Evolutionary conservation across 495 filamentous ascomycete species (phyloP).

Genomic region (Aspergillus avenaceus): DNA sequence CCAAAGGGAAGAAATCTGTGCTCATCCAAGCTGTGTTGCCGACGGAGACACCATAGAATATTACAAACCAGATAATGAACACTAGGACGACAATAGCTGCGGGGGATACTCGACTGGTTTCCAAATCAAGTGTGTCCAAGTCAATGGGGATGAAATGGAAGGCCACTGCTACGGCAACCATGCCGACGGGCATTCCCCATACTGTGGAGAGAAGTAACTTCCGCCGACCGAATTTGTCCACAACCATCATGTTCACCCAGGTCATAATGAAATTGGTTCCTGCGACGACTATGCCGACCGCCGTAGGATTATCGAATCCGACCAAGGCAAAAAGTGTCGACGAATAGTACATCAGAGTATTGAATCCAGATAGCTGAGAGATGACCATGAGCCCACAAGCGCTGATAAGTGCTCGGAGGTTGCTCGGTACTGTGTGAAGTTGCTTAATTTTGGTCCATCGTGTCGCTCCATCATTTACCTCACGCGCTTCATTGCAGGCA

Average conservation of each 20-base stretch:
- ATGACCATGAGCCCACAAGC: slow-evolving; percentile 50
- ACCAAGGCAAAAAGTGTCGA: slow-evolving; percentile 50
- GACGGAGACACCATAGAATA: slow-evolving; percentile 42
- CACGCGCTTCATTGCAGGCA: slow-evolving; percentile 34
- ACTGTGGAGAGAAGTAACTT: slow-evolving; percentile 46
- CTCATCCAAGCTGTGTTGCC: slow-evolving; percentile 49
- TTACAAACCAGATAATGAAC: slow-evolving; percentile 46
- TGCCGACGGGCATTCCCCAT: slow-evolving; percentile 41
- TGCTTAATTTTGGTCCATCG: slow-evolving; percentile 38
- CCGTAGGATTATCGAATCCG: slow-evolving; percentile 48
- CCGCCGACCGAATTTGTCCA: slow-evolving; percentile 48
- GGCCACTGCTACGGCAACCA: slow-evolving; percentile 41
- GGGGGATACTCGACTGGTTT: slow-evolving; percentile 18
- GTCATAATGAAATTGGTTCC: slow-evolving; percentile 53
- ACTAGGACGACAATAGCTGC: slow-evolving; percentile 43
- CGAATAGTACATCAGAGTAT: slow-evolving; percentile 50
- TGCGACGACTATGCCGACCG: slow-evolving; percentile 48
- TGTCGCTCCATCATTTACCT: slow-evolving; percentile 28
- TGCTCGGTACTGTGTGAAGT: slow-evolving; percentile 42
- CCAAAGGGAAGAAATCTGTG: slow-evolving; percentile 49
- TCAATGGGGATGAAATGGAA: slow-evolving; percentile 50
- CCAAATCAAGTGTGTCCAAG: slow-evolving; percentile 21
- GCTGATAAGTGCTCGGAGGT: slow-evolving; percentile 45
- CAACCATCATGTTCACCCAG: slow-evolving; percentile 44
- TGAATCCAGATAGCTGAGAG: slow-evolving; percentile 46